phyloP scores from a whole-genome alignment of 345 rosid species.

The Lumnitzera racemosa region DNA sequence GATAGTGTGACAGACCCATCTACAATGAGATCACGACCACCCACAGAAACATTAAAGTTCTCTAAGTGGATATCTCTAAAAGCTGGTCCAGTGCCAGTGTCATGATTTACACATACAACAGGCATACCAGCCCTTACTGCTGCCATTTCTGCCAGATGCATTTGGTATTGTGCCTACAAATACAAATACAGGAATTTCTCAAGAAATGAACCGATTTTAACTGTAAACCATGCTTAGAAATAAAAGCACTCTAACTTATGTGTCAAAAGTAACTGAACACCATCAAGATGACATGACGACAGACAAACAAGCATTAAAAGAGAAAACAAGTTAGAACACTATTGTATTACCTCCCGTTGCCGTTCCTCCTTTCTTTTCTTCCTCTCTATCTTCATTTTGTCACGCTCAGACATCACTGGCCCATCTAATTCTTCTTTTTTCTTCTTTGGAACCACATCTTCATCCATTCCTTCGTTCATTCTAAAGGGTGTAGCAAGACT shows the following conservation, averaged over 20 bases:
- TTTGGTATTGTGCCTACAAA: conserved; percentile 73
- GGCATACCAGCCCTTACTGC: conserved; percentile 97
- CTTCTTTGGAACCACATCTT: conserved; percentile 69
- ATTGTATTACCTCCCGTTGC: conserved; percentile 63
- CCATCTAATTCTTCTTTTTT: conserved; percentile 85
- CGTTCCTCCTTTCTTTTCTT: conserved; percentile 94
- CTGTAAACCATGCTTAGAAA: too few relatives aligned
- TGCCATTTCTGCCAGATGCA: conserved; percentile 97
- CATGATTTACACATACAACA: conserved; percentile 70
- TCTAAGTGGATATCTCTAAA: conserved; percentile 93
- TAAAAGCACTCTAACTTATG: neutral
- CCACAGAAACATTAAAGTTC: conserved; percentile 85
- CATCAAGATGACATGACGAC: too few relatives aligned
- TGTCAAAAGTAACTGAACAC: neutral
- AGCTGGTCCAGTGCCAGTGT: conserved; percentile 54
- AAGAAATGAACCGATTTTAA: too few relatives aligned
- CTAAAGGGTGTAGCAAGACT: conserved; percentile 82
- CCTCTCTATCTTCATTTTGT: conserved; percentile 69
- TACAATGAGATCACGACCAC: conserved; percentile 95
- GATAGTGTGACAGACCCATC: conserved; percentile 86
- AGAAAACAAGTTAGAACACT: neutral
- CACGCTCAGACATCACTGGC: conserved; percentile 82
- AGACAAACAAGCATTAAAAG: too few relatives aligned
- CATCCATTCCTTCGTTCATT: conserved; percentile 99
- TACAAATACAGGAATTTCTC: neutral